Evolutionary conservation across 1,139 yeast genomes (phyloP).

Genomic region (Geotrichum restrictum): DNA sequence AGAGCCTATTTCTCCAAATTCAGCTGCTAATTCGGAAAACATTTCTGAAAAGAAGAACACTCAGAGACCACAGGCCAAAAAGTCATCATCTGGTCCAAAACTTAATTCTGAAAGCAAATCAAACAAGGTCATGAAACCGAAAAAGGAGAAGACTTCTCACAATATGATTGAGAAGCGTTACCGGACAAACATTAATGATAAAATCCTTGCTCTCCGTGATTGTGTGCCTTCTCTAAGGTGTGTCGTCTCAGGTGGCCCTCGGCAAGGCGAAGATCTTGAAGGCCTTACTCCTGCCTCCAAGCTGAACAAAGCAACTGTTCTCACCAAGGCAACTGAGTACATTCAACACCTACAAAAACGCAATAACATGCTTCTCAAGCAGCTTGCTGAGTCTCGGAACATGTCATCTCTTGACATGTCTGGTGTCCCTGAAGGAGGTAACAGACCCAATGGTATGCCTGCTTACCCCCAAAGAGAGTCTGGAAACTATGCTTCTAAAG

Average conservation of each 20-base stretch:
- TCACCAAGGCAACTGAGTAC: constrained; percentile 86
- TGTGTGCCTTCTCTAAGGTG: constrained; percentile 62
- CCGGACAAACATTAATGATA: constrained; percentile 70
- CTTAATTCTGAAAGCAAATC: constrained; percentile 15
- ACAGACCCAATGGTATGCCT: constrained; percentile 1
- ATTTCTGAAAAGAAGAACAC: background rate
- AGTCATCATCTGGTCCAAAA: background rate
- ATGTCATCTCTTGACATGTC: constrained; percentile 11
- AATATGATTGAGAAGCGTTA: constrained; percentile 77
- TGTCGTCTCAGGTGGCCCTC: constrained; percentile 35
- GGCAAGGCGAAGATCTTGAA: constrained; percentile 53
- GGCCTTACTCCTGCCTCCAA: constrained; percentile 86
- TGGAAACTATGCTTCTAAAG: constrained; percentile 29
- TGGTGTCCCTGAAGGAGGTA: constrained; percentile 10
- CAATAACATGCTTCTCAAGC: constrained; percentile 54
- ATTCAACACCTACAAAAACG: constrained; percentile 75
- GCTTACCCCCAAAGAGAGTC: constrained; percentile 11
- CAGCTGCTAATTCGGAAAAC: background rate
- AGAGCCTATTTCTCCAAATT: background rate
- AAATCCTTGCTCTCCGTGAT: constrained; percentile 65
- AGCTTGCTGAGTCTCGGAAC: constrained; percentile 38
- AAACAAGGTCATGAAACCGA: constrained; percentile 35
- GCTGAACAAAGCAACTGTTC: constrained; percentile 81
- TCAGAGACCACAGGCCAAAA: background rate
- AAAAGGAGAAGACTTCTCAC: constrained; percentile 59